These are phyloP conservation scores for Trichoderma orchidacearum DNA, from an alignment of 495 filamentous ascomycete species.

Conservation along the genomic window DNA sequence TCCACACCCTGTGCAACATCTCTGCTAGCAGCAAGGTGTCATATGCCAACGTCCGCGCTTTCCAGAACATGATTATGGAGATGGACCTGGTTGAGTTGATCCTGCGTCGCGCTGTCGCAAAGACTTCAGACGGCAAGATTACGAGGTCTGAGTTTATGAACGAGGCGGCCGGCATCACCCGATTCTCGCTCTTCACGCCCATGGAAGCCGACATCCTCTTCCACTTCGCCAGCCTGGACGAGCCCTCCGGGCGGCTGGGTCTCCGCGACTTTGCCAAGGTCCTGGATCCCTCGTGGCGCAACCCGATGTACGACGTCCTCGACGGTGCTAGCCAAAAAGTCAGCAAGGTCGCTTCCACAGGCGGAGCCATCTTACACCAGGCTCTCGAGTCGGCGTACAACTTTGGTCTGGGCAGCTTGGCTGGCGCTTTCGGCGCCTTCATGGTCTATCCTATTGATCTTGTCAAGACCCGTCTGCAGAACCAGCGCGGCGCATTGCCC, in stretches of 20 bases:
- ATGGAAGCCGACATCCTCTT: constrained; percentile 99
- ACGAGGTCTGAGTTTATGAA: constrained; percentile 89
- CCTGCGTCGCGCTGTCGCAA: constrained; percentile 68
- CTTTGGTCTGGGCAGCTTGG: constrained; percentile 76
- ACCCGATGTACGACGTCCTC: constrained; percentile 30
- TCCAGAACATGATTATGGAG: constrained; percentile 91
- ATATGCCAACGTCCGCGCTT: constrained; percentile 92
- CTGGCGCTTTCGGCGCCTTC: constrained; percentile 94
- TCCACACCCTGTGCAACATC: constrained; percentile 91
- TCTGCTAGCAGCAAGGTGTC: constrained; percentile 84
- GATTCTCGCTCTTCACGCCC: constrained; percentile 89
- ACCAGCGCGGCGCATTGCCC: constrained; percentile 68
- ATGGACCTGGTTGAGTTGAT: constrained; percentile 96
- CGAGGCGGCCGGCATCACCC: constrained; percentile 76
- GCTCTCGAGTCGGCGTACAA: constrained; percentile 73
- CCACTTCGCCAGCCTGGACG: constrained; percentile 90
- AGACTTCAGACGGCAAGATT: constrained; percentile 82
- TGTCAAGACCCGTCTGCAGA: constrained; percentile 98
- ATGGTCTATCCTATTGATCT: constrained; percentile 99
- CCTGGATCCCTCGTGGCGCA: constrained; percentile 81
- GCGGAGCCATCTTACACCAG: constrained; percentile 40
- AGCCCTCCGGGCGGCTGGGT: constrained; percentile 71
- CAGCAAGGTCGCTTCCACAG: constrained; percentile 30
- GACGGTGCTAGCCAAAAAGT: constrained; percentile 26
- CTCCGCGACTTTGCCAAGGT: constrained; percentile 86